Conservation (phyloP, 2,329 filamentous ascomycete genomes). For the Aspergillus thermomutatus region DNA sequence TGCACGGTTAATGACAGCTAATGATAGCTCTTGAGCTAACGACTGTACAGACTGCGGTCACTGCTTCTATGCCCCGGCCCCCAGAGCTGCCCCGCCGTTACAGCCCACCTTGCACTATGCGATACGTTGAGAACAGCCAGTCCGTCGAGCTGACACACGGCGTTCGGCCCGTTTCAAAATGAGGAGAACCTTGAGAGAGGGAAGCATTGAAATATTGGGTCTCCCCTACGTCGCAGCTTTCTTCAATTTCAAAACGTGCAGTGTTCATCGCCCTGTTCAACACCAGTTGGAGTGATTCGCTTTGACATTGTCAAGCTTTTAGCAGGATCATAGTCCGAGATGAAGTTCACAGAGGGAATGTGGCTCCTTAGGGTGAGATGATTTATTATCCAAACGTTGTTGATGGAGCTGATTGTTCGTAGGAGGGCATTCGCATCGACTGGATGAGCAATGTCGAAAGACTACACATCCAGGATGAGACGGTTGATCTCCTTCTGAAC, state of each 20-base stretch:
- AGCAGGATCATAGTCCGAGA: constrained; percentile 17
- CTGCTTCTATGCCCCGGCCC: not conserved
- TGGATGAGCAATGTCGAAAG: constrained; percentile 44
- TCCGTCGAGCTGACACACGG: not conserved
- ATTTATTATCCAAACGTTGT: not conserved
- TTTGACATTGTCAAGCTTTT: not conserved
- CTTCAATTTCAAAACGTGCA: not conserved
- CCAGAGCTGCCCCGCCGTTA: not conserved
- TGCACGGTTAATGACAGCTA: not conserved
- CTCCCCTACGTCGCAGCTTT: not conserved
- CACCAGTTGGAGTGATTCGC: too few relatives aligned
- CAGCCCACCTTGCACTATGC: not conserved
- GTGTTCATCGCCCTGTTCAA: not conserved
- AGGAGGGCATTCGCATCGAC: constrained; percentile 38
- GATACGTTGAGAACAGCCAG: not conserved
- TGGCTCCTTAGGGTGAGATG: constrained; percentile 31
- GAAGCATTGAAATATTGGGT: not conserved
- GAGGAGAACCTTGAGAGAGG: not conserved
- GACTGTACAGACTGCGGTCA: not conserved
- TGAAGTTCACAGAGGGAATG: constrained; percentile 44
- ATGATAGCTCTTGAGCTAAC: not conserved
- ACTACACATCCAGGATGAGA: constrained; percentile 26
- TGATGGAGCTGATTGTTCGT: not conserved
- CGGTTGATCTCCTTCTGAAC: constrained; percentile 36
- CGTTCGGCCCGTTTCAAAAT: not conserved